Conservation (phyloP, 169 alveolate genomes). For the Toxoplasma gondii region DNA sequence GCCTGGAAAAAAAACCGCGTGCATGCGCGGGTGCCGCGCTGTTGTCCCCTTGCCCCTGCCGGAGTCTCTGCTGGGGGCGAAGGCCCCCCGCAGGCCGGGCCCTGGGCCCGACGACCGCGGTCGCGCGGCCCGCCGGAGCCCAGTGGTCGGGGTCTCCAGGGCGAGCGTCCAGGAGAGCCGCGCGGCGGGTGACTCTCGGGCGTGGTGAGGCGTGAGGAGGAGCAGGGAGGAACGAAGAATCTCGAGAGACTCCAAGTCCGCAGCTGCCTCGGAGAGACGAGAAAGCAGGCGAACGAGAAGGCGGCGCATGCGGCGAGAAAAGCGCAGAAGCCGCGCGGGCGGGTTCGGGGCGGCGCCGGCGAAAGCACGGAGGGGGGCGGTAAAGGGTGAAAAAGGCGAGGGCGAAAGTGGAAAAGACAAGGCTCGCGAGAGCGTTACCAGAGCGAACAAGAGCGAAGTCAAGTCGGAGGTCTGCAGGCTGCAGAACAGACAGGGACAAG, state of each 20-base stretch:
- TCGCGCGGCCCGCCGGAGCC: background rate
- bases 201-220: background rate
- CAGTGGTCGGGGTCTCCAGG: background rate
- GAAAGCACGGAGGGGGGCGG: background rate
- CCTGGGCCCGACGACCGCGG: background rate
- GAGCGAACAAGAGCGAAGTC: background rate
- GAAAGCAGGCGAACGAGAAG: background rate
- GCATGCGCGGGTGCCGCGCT: background rate
- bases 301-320: background rate
- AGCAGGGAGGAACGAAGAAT: background rate
- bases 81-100: background rate
- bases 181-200: background rate
- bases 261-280: background rate
- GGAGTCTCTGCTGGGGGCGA: background rate
- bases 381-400: background rate
- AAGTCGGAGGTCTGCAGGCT: conserved; percentile 17
- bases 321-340: background rate
- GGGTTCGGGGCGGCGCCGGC: background rate
- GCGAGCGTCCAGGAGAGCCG: background rate
- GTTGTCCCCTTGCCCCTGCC: background rate
- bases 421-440: background rate
- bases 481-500: background rate
- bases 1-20: background rate
- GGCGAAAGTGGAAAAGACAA: background rate
- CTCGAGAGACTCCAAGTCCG: background rate